Conservation (phyloP, 164 flowering plant species). For the Sextonia rubra region DNA sequence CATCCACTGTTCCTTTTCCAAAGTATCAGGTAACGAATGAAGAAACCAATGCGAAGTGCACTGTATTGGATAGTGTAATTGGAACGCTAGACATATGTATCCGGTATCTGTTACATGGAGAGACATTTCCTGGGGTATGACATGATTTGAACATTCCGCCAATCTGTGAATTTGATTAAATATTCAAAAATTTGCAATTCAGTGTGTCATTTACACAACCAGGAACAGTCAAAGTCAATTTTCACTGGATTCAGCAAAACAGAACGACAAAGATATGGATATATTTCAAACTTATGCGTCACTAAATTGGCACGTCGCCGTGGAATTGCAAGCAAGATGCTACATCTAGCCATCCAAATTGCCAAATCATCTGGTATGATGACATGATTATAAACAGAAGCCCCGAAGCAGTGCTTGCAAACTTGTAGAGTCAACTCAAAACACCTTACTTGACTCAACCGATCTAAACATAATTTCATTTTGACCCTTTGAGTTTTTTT, state of each 20-base stretch:
- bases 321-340: constrained; percentile 77
- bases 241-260: constrained; percentile 12
- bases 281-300: constrained; percentile 69
- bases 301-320: constrained; percentile 65
- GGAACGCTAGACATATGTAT: constrained; percentile 79
- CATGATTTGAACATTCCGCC: background rate
- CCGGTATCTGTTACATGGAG: constrained; percentile 43
- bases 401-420: too few species aligned
- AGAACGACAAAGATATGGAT: constrained; percentile 43
- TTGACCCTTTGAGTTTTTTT: too few species aligned
- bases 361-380: constrained; percentile 51
- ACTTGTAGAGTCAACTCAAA: too few species aligned
- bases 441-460: too few species aligned
- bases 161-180: background rate
- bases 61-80: constrained; percentile 57
- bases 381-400: too few species aligned
- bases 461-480: too few species aligned
- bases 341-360: constrained; percentile 49
- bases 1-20: background rate
- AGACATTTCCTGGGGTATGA: constrained; percentile 71
- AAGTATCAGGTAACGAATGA: constrained; percentile 54
- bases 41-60: constrained; percentile 33
- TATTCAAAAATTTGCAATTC: too few species aligned
- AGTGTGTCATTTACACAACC: constrained; percentile 1
- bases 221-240: constrained; percentile 41